These are phyloP conservation scores for Phytophthora megakarya DNA, from an alignment of 352 stramenopile species.

Conservation along the genomic window DNA sequence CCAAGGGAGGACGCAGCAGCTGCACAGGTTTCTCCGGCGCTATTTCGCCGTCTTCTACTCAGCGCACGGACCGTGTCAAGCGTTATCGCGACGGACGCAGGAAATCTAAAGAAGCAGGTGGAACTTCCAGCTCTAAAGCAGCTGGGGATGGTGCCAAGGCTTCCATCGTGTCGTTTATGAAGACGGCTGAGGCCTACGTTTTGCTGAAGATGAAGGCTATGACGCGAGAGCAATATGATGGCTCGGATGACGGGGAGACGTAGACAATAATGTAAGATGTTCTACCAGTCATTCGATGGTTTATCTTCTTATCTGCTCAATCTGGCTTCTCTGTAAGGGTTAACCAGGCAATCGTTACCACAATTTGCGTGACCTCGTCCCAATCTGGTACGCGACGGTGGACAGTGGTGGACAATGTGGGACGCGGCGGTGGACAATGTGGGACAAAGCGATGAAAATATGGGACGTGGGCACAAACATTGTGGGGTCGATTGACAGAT, in stretches of 20 bases:
- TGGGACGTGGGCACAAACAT: neutral
- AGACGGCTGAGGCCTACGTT: slow-evolving; percentile 14
- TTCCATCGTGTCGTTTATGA: slow-evolving; percentile 4
- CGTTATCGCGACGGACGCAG: neutral
- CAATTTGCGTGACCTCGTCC: neutral
- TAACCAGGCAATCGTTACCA: slow-evolving; percentile 4
- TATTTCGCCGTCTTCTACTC: neutral
- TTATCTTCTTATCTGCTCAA: too few relatives aligned
- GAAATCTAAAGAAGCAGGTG: neutral
- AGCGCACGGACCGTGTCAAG: neutral
- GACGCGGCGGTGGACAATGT: neutral
- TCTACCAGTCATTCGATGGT: too few relatives aligned
- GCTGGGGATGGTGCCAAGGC: neutral
- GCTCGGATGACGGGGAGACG: neutral
- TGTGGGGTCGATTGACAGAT: neutral
- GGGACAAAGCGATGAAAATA: slow-evolving; percentile 4
- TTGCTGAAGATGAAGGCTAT: slow-evolving; percentile 1
- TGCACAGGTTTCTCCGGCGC: too few relatives aligned
- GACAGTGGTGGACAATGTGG: neutral
- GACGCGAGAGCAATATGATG: neutral
- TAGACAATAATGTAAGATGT: neutral
- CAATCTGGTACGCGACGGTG: too few relatives aligned
- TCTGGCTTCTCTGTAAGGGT: too few relatives aligned
- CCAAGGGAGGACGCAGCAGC: too few relatives aligned
- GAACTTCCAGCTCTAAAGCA: neutral